Percentiles rank a stretch among this genome's conserved stretches.
These are phyloP conservation scores for Thermothelomyces thermophilus DNA, from an alignment of 2,329 filamentous ascomycete species.

Conservation along the genomic window DNA sequence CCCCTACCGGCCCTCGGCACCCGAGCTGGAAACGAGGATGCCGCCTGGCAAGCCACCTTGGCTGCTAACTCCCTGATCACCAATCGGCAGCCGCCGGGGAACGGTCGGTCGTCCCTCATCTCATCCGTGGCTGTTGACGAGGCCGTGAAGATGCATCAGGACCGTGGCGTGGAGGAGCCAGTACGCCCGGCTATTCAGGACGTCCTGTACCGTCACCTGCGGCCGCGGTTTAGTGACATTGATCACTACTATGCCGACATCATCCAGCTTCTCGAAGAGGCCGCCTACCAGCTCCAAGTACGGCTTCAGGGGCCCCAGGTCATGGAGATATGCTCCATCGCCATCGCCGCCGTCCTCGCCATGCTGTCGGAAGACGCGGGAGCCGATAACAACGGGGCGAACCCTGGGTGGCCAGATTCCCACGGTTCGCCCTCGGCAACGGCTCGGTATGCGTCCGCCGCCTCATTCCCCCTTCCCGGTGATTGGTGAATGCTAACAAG, in stretches of 20 bases:
- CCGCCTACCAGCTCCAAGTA: conserved; percentile 19
- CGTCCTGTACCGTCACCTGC: conserved; percentile 10
- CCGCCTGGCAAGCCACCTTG: conserved; percentile 11
- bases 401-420: neutral
- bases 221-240: conserved; percentile 1
- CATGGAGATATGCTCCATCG: conserved; percentile 9
- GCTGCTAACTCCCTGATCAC: neutral
- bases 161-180: neutral
- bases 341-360: conserved; percentile 8
- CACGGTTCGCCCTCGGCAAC: neutral
- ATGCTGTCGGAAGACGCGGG: conserved; percentile 1
- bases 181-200: conserved; percentile 16
- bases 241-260: neutral
- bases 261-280: conserved; percentile 13
- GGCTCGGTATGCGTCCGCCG: neutral
- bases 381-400: neutral
- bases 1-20: conserved; percentile 1
- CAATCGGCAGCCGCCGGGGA: neutral
- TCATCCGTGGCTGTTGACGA: conserved; percentile 6
- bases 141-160: conserved; percentile 21
- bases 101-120: neutral
- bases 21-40: conserved; percentile 5
- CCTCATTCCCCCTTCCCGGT: no score
- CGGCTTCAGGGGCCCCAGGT: conserved; percentile 14
- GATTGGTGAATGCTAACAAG: no score